Evolutionary conservation across 495 filamentous ascomycete genomes (phyloP).

Genomic region (Annulohypoxylon maeteangense): DNA sequence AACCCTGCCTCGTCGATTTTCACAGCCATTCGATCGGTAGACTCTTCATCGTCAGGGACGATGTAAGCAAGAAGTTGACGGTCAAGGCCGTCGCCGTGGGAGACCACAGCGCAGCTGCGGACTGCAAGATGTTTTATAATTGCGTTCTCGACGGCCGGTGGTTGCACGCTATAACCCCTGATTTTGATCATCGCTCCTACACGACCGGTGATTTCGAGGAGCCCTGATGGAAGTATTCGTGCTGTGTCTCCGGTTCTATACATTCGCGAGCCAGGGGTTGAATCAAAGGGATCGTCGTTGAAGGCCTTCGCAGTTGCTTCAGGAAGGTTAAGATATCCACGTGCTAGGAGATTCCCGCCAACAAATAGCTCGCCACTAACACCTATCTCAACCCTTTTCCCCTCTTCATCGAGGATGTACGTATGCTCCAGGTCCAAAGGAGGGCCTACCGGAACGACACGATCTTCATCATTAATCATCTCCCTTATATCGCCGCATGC

Average conservation of each 20-base stretch:
- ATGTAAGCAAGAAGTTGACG: conserved; percentile 74
- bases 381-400: conserved; percentile 58
- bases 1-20: conserved; percentile 69
- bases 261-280: conserved; percentile 59
- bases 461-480: conserved; percentile 60
- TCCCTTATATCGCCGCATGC: conserved; percentile 75
- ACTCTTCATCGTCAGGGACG: conserved; percentile 65
- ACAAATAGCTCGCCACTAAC: conserved; percentile 72
- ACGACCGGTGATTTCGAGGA: conserved; percentile 77
- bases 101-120: conserved; percentile 66
- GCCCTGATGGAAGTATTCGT: conserved; percentile 67
- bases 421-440: conserved; percentile 67
- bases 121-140: conserved; percentile 70
- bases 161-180: conserved; percentile 73
- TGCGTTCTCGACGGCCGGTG: conserved; percentile 71
- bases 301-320: conserved; percentile 75
- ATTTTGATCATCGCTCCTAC: conserved; percentile 76
- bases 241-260: conserved; percentile 80
- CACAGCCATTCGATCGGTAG: conserved; percentile 62
- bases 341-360: conserved; percentile 73
- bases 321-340: conserved; percentile 76
- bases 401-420: conserved; percentile 69
- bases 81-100: conserved; percentile 73
- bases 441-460: conserved; percentile 69
- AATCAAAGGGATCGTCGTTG: conserved; percentile 58